Conservation (phyloP, 108 stramenopile species). For the Nannochloropsis oceanica region DNA sequence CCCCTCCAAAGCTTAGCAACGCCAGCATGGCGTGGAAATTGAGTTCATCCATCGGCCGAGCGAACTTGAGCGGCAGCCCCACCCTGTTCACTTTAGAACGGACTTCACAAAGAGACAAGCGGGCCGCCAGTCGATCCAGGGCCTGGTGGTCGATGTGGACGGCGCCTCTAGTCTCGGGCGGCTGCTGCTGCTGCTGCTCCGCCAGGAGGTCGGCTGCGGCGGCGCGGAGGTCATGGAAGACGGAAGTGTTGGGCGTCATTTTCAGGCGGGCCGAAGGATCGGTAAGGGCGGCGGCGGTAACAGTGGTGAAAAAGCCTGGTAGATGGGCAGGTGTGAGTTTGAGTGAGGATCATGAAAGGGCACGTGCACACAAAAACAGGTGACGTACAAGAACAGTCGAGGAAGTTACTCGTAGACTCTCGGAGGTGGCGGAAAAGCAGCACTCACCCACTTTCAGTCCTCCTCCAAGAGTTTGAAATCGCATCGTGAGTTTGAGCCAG, state of each 20-base stretch:
- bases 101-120: not conserved
- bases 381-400: too few relatives aligned
- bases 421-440: too few relatives aligned
- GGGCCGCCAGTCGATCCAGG: not conserved
- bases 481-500: too few relatives aligned
- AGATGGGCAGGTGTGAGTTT: too few relatives aligned
- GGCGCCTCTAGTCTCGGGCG: not conserved
- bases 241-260: not conserved
- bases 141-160: not conserved
- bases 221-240: not conserved
- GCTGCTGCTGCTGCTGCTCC: not conserved
- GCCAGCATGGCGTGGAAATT: slow-evolving; percentile 12
- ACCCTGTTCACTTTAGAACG: not conserved
- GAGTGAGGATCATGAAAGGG: too few relatives aligned
- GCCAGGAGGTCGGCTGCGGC: not conserved
- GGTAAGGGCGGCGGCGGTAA: not conserved
- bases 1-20: slow-evolving; percentile 3
- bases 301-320: not conserved
- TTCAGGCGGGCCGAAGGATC: not conserved
- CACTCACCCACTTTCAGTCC: too few relatives aligned
- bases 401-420: too few relatives aligned
- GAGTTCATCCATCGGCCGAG: not conserved
- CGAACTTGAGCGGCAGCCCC: not conserved
- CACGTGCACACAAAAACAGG: too few relatives aligned
- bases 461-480: too few relatives aligned